A percentile compares a stretch with the other conserved stretches of the same genome.
Conservation (phyloP, 352 stramenopile genomes). For the Pythium sukuiense region DNA sequence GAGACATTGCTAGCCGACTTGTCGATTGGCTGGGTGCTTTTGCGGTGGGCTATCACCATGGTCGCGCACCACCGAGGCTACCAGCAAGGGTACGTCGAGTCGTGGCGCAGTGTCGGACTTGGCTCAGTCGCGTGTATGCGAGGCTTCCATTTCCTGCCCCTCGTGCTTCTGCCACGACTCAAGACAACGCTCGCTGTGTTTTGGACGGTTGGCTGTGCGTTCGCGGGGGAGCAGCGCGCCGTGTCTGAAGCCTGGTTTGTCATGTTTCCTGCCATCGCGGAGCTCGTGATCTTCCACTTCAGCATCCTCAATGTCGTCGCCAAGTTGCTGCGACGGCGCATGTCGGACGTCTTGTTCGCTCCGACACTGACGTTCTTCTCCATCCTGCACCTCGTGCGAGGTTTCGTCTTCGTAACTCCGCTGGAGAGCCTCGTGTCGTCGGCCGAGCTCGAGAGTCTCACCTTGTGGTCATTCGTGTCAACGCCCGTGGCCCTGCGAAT, state of each 20-base stretch:
- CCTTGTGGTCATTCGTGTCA: constrained; percentile 35
- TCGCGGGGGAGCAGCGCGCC: constrained; percentile 38
- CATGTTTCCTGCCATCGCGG: constrained; percentile 41
- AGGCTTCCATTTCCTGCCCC: constrained; percentile 41
- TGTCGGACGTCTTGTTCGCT: constrained; percentile 35
- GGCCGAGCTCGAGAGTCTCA: constrained; percentile 31
- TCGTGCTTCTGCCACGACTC: constrained; percentile 39
- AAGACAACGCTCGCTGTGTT: constrained; percentile 44
- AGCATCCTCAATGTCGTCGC: constrained; percentile 48
- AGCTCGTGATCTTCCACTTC: constrained; percentile 43
- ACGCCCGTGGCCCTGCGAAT: constrained; percentile 26
- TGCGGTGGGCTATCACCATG: constrained; percentile 36
- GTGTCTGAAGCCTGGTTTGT: constrained; percentile 46
- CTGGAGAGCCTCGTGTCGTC: constrained; percentile 28
- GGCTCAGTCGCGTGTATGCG: constrained; percentile 37
- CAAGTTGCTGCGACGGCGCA: constrained; percentile 38
- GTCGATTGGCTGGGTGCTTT: constrained; percentile 27
- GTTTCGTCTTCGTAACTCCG: constrained; percentile 19
- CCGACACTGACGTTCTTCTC: constrained; percentile 40
- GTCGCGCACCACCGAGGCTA: constrained; percentile 22
- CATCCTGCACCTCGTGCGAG: constrained; percentile 36
- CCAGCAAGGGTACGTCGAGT: not conserved
- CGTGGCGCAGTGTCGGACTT: constrained; percentile 36
- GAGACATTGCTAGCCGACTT: constrained; percentile 37
- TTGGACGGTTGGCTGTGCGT: constrained; percentile 38